Conservation (phyloP, 495 filamentous ascomycete species). For the Aspergillus saccharolyticus region DNA sequence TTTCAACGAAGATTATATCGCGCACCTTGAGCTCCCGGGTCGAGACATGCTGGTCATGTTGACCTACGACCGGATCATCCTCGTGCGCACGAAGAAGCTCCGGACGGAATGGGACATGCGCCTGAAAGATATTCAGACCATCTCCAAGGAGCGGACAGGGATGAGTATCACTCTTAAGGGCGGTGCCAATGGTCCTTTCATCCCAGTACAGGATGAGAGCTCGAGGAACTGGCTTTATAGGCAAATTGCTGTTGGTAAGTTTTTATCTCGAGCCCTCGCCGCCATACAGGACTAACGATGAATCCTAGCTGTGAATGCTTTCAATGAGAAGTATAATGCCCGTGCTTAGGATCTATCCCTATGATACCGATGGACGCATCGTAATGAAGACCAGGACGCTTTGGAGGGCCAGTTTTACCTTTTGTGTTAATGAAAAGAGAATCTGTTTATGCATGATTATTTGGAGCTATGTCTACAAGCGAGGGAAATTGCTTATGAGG, state of each 20-base stretch:
- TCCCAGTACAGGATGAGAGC: conserved; percentile 86
- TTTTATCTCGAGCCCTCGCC: not conserved
- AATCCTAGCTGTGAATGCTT: conserved; percentile 56
- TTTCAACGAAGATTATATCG: conserved; percentile 96
- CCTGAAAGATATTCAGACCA: conserved; percentile 92
- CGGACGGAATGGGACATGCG: conserved; percentile 92
- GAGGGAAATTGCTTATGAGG: too few species aligned
- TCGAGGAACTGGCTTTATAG: conserved; percentile 80
- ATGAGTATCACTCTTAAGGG: conserved; percentile 84
- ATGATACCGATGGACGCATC: not conserved
- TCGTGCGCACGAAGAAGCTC: conserved; percentile 78
- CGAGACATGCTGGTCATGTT: conserved; percentile 94
- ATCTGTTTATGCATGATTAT: too few species aligned
- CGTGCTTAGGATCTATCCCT: conserved; percentile 36
- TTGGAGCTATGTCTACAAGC: too few species aligned
- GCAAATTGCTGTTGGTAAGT: conserved; percentile 57
- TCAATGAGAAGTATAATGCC: conserved; percentile 66
- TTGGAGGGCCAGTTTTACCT: not conserved
- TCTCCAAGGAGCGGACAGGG: conserved; percentile 92
- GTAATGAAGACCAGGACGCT: not conserved
- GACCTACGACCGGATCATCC: conserved; percentile 86
- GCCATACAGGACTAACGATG: conserved; percentile 15
- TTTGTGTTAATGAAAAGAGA: too few species aligned
- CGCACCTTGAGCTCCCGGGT: conserved; percentile 83
- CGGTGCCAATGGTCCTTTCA: conserved; percentile 88